Percentiles rank a stretch among this genome's conserved stretches.
These are phyloP conservation scores for Musa schizocarpa DNA, from an alignment of 176 grass and related monocot genomes.

Conservation along the genomic window DNA sequence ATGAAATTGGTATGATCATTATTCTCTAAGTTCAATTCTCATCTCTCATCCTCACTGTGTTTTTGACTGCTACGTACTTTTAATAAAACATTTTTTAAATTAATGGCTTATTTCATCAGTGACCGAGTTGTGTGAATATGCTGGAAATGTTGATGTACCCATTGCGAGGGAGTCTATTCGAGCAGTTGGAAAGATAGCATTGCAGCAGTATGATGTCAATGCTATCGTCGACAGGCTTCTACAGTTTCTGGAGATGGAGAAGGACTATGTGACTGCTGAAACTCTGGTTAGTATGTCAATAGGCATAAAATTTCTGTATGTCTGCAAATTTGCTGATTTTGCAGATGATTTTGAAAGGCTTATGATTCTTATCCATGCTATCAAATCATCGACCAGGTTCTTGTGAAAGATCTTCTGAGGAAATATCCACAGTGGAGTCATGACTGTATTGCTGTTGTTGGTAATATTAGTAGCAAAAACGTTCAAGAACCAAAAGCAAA, in stretches of 20 bases:
- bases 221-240: constrained; percentile 97
- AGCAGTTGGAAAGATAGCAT: constrained; percentile 96
- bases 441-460: constrained; percentile 99
- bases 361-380: background rate
- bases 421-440: constrained; percentile 99
- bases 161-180: constrained; percentile 96
- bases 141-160: constrained; percentile 91
- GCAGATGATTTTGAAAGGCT: background rate
- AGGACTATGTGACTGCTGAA: constrained; percentile 98
- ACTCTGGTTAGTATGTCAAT: constrained; percentile 53
- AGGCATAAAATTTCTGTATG: background rate
- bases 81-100: constrained; percentile 17
- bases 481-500: constrained; percentile 98
- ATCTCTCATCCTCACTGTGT: background rate
- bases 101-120: constrained; percentile 35
- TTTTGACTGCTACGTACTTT: constrained; percentile 8
- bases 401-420: constrained; percentile 96
- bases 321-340: background rate
- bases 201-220: constrained; percentile 98
- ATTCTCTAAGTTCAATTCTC: background rate
- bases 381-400: constrained; percentile 44
- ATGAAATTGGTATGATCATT: constrained; percentile 71
- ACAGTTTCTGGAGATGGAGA: constrained; percentile 99
- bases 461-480: constrained; percentile 98
- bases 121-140: constrained; percentile 97